Evolutionary conservation across 2,329 filamentous ascomycete species (phyloP).

Genomic region (Aspergillus latus): DNA sequence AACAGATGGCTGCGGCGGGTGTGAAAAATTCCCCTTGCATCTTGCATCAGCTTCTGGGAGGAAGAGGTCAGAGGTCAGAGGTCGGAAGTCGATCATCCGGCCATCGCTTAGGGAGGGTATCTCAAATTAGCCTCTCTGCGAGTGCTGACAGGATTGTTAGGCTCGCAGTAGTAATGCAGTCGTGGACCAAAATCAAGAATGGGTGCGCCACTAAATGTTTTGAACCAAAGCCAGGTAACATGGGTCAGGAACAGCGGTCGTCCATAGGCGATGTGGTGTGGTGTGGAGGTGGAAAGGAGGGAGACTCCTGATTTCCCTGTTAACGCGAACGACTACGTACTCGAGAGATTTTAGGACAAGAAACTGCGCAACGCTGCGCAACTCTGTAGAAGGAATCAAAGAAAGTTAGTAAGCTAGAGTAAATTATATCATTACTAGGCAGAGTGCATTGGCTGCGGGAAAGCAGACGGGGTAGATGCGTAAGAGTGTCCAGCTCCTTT

Average conservation of each 20-base stretch:
- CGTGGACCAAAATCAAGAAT: not conserved
- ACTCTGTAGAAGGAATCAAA: not conserved
- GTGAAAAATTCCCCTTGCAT: slow-evolving; percentile 25
- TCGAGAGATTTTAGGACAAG: not conserved
- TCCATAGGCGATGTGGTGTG: slow-evolving; percentile 14
- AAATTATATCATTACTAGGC: not conserved
- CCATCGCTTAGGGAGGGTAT: not conserved
- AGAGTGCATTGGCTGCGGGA: not conserved
- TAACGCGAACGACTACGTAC: not conserved
- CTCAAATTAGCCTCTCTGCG: not conserved
- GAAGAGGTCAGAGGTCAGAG: slow-evolving; percentile 13
- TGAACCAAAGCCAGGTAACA: slow-evolving; percentile 4
- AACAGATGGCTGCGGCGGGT: slow-evolving; percentile 19
- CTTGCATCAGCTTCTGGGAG: slow-evolving; percentile 16
- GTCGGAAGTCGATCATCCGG: slow-evolving; percentile 21
- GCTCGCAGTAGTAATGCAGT: not conserved
- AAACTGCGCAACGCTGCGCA: not conserved
- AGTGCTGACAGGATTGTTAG: not conserved
- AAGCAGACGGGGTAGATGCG: too few relatives aligned
- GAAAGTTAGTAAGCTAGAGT: not conserved
- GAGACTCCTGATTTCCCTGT: not conserved
- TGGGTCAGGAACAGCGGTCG: slow-evolving; percentile 12
- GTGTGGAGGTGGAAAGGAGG: slow-evolving; percentile 15
- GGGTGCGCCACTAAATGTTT: not conserved
- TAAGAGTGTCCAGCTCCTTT: not conserved